Percentiles rank a stretch among this genome's conserved stretches.
phyloP scores from a whole-genome alignment of 306 rosid genomes.

The Acacia melanoxylon region DNA sequence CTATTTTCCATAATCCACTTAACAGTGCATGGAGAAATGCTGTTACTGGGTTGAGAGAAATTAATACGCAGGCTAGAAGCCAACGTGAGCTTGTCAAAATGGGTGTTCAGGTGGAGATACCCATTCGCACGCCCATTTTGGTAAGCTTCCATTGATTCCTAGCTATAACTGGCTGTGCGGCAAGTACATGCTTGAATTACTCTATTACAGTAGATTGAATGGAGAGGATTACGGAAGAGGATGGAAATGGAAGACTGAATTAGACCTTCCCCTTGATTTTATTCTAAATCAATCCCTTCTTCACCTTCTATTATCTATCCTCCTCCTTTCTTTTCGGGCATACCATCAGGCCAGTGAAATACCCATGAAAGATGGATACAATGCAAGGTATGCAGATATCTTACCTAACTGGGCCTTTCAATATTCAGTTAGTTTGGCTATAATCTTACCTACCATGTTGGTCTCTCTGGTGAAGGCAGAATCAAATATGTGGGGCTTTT shows the following conservation, averaged over 20 bases:
- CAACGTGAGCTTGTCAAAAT: not conserved
- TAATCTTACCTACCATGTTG: not conserved
- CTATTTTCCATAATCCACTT: not conserved
- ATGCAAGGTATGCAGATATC: constrained; percentile 1
- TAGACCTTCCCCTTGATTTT: not conserved
- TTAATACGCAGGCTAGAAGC: not conserved
- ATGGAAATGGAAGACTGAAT: not conserved
- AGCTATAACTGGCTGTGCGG: not conserved
- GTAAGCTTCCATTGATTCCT: not conserved
- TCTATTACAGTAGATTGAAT: not conserved
- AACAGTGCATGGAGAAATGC: not conserved
- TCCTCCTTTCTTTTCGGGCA: not conserved
- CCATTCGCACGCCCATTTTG: not conserved
- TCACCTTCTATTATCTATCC: not conserved
- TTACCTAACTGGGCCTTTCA: not conserved
- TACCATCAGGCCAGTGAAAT: not conserved
- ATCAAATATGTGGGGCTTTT: not conserved
- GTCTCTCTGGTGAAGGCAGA: not conserved
- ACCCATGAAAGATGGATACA: not conserved
- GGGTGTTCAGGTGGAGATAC: not conserved
- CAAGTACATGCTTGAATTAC: not conserved
- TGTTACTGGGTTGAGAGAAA: not conserved
- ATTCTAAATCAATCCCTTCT: not conserved
- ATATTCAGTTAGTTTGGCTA: constrained; percentile 5
- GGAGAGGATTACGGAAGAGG: not conserved